Conservation (phyloP, 352 stramenopile genomes). For the Phytophthora cryptogea region DNA sequence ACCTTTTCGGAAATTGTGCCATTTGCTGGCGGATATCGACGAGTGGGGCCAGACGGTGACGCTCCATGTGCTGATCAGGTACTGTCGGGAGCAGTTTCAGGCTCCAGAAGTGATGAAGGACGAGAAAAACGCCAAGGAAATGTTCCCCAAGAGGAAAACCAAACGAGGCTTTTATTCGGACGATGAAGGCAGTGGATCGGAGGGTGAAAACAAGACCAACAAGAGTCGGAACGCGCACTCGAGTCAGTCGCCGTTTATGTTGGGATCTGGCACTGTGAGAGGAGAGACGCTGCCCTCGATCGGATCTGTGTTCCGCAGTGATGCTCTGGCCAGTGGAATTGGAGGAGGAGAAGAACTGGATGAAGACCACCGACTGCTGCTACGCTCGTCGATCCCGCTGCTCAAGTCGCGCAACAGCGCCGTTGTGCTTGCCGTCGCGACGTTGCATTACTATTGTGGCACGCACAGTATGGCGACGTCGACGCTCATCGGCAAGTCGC, state of each 20-base stretch:
- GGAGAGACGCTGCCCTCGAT: slow-evolving; percentile 62
- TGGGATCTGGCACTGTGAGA: slow-evolving; percentile 34
- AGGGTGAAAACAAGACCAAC: slow-evolving; percentile 45
- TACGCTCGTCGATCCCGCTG: slow-evolving; percentile 95
- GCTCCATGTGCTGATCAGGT: slow-evolving; percentile 94
- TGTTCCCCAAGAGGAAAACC: slow-evolving; percentile 71
- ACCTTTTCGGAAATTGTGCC: slow-evolving; percentile 97
- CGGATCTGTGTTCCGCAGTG: slow-evolving; percentile 78
- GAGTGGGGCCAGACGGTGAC: slow-evolving; percentile 98
- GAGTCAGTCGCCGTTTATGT: slow-evolving; percentile 50
- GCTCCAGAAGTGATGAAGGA: slow-evolving; percentile 68
- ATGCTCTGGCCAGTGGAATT: slow-evolving; percentile 69
- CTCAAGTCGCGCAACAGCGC: slow-evolving; percentile 97
- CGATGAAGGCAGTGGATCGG: slow-evolving; percentile 92
- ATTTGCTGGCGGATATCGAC: slow-evolving; percentile 98
- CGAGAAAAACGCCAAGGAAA: slow-evolving; percentile 53
- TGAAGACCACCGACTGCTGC: slow-evolving; percentile 94
- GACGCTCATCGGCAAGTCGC: slow-evolving; percentile 94
- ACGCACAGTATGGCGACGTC: slow-evolving; percentile 85
- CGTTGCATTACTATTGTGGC: slow-evolving; percentile 97
- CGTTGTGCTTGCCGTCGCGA: slow-evolving; percentile 96
- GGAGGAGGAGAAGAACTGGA: slow-evolving; percentile 88
- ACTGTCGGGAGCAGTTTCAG: slow-evolving; percentile 96
- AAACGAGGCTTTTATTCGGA: slow-evolving; percentile 97
- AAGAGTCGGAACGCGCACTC: slow-evolving; percentile 32